A percentile compares a stretch with the other conserved stretches of the same genome.
Conservation (phyloP, 2,329 filamentous ascomycete genomes). For the Colletotrichum orbiculare region DNA sequence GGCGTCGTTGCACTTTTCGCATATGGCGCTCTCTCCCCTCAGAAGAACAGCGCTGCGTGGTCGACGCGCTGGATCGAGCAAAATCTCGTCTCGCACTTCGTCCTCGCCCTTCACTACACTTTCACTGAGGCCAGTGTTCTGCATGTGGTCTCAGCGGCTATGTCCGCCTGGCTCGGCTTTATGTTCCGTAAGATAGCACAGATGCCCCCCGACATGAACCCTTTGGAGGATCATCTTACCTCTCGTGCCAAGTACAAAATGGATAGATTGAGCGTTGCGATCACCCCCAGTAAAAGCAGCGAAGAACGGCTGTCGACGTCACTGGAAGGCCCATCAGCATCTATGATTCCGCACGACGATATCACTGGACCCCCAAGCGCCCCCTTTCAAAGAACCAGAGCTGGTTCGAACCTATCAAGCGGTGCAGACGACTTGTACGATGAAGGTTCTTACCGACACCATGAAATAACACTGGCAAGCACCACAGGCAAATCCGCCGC, state of each 20-base stretch:
- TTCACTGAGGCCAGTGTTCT: constrained; percentile 73
- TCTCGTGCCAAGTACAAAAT: constrained; percentile 79
- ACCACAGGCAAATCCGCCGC: constrained; percentile 57
- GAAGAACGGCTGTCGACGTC: constrained; percentile 71
- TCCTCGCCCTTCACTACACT: constrained; percentile 75
- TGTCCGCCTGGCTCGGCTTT: constrained; percentile 80
- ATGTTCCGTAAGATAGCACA: constrained; percentile 85
- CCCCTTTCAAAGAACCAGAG: constrained; percentile 84
- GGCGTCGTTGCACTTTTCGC: constrained; percentile 65
- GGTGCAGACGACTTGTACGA: constrained; percentile 64
- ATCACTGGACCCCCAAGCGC: constrained; percentile 66
- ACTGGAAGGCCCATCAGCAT: constrained; percentile 54
- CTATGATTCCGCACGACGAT: constrained; percentile 57
- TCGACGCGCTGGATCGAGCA: constrained; percentile 72
- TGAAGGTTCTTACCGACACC: constrained; percentile 66
- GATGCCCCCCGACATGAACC: constrained; percentile 95
- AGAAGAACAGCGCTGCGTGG: constrained; percentile 67
- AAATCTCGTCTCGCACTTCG: constrained; percentile 67
- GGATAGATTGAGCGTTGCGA: constrained; percentile 70
- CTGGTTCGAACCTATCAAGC: constrained; percentile 68
- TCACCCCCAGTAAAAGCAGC: constrained; percentile 53
- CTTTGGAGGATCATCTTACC: constrained; percentile 86
- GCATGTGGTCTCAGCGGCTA: constrained; percentile 75
- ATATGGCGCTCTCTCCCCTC: constrained; percentile 61
- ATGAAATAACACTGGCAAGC: constrained; percentile 59